Conservation (phyloP, 106 monocot species). For the Dioscorea zingiberensis region DNA sequence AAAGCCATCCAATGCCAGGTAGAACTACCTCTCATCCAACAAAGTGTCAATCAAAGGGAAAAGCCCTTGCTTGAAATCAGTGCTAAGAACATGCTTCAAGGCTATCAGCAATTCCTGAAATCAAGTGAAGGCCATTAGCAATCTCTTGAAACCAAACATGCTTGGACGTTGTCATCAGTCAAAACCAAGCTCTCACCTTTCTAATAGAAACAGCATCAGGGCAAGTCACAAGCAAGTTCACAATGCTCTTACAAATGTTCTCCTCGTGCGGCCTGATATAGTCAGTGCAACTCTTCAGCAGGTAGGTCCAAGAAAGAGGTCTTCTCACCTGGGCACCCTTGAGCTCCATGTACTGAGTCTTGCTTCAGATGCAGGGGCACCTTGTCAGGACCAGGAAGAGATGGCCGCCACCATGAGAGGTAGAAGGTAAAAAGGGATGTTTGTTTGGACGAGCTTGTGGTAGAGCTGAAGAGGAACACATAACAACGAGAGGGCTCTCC, state of each 20-base stretch:
- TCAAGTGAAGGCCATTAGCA: not conserved
- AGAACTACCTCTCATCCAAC: slow-evolving; percentile 82
- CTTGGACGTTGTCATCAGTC: too few species aligned
- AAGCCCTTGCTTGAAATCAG: slow-evolving; percentile 83
- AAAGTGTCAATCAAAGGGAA: slow-evolving; percentile 98
- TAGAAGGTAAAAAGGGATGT: slow-evolving; percentile 76
- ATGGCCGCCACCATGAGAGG: slow-evolving; percentile 91
- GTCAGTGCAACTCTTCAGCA: slow-evolving; percentile 82
- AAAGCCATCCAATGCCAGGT: not conserved
- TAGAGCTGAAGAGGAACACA: slow-evolving; percentile 97
- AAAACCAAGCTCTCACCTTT: slow-evolving; percentile 39
- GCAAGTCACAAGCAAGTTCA: slow-evolving; percentile 94
- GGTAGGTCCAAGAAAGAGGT: slow-evolving; percentile 94
- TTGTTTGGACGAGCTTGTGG: slow-evolving; percentile 93
- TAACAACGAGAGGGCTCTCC: slow-evolving; percentile 94
- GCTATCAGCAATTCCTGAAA: slow-evolving; percentile 85
- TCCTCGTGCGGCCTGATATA: slow-evolving; percentile 90
- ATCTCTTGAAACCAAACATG: too few species aligned
- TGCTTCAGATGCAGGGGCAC: slow-evolving; percentile 66
- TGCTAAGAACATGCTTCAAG: slow-evolving; percentile 91
- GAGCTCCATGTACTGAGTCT: slow-evolving; percentile 68
- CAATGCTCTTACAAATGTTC: slow-evolving; percentile 96
- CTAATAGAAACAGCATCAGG: slow-evolving; percentile 95
- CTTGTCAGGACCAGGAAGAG: slow-evolving; percentile 81
- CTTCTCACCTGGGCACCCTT: slow-evolving; percentile 99